Evolutionary conservation across 192 early-diverging fungal species (phyloP).

Genomic region (Linnemannia zychae): DNA sequence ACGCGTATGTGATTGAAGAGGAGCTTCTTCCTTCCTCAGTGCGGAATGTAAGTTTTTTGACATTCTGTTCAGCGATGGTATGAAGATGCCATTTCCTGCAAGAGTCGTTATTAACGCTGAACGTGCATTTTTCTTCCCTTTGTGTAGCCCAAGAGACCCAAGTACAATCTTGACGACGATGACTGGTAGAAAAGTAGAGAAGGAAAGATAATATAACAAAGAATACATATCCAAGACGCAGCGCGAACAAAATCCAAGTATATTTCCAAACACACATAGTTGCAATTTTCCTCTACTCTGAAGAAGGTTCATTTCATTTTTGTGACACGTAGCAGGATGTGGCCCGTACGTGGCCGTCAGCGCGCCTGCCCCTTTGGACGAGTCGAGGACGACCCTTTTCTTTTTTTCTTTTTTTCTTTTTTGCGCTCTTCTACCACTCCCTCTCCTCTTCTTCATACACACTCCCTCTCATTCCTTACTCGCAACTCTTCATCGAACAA

Average conservation of each 20-base stretch:
- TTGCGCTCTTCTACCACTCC: background rate
- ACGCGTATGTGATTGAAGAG: constrained; percentile 31
- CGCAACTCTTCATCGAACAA: background rate
- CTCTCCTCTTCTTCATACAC: background rate
- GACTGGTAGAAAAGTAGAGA: constrained; percentile 2
- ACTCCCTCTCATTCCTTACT: background rate
- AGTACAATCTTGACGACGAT: constrained; percentile 29
- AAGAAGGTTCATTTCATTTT: background rate
- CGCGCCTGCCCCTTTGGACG: background rate
- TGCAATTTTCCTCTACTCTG: too few species aligned
- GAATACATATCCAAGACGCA: background rate
- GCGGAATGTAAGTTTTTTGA: constrained; percentile 30
- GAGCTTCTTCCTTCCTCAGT: background rate
- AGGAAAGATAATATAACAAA: background rate
- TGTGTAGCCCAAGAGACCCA: constrained; percentile 16
- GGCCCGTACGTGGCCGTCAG: constrained; percentile 1
- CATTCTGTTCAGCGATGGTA: background rate
- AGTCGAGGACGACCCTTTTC: background rate
- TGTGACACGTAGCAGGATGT: background rate
- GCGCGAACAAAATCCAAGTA: background rate
- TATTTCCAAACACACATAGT: too few species aligned
- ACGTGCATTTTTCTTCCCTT: background rate
- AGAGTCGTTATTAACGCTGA: too few species aligned
- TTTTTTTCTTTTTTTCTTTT: background rate
- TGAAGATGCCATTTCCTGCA: too few species aligned